phyloP scores from a whole-genome alignment of 2,329 filamentous ascomycete genomes.

The Macrophomina pseudophaseolina region DNA sequence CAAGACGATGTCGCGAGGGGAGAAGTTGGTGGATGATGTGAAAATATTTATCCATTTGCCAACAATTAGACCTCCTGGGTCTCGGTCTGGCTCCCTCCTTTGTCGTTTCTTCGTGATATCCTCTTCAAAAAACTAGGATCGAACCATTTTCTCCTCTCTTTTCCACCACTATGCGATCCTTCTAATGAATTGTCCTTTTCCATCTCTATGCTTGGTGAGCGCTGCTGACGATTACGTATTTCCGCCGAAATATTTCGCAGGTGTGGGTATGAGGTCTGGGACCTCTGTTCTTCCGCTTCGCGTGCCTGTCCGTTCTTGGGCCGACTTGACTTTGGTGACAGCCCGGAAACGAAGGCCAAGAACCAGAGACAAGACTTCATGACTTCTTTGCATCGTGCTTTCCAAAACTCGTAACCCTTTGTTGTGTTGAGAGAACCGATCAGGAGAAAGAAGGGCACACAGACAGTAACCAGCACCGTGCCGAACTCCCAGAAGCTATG shows the following conservation, averaged over 20 bases:
- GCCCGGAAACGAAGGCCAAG: conserved; percentile 13
- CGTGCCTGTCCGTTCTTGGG: background rate
- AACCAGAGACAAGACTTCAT: conserved; percentile 27
- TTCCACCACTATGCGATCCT: background rate
- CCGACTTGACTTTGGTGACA: conserved; percentile 5
- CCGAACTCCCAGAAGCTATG: conserved; percentile 47
- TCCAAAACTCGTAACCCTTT: conserved; percentile 46
- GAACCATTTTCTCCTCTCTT: conserved; percentile 4
- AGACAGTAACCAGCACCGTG: conserved; percentile 48
- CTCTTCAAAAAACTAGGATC: background rate
- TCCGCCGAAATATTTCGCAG: background rate
- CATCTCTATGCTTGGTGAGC: conserved; percentile 1
- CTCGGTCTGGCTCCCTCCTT: background rate
- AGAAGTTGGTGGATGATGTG: background rate
- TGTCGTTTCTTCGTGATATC: conserved; percentile 14
- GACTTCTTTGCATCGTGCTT: conserved; percentile 23
- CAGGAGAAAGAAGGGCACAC: conserved; percentile 53
- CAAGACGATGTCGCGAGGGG: background rate
- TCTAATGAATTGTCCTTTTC: background rate
- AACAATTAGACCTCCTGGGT: conserved; percentile 12
- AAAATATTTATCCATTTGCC: conserved; percentile 5
- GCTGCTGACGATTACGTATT: background rate
- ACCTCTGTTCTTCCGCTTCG: background rate
- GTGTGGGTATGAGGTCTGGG: background rate
- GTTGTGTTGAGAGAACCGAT: conserved; percentile 52